Conservation (phyloP, 2,329 filamentous ascomycete species). For the Aureobasidium mangrovei region DNA sequence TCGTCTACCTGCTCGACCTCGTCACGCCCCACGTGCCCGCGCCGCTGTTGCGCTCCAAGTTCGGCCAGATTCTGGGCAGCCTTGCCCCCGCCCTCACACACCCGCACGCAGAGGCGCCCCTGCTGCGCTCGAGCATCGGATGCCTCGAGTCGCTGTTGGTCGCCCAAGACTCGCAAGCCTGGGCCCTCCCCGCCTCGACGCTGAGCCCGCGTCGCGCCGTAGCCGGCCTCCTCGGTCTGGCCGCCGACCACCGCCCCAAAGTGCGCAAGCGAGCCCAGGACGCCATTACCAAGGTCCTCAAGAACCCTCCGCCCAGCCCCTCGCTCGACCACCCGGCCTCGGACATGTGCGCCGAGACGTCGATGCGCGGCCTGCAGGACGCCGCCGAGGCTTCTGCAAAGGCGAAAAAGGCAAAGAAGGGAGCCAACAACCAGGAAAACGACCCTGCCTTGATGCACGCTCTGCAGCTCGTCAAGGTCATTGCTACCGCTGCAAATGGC, state of each 20-base stretch:
- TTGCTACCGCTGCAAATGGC: constrained; percentile 77
- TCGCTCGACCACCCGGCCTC: constrained; percentile 89
- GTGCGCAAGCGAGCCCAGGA: constrained; percentile 90
- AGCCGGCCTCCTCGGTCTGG: constrained; percentile 73
- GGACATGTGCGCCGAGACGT: constrained; percentile 91
- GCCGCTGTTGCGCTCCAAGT: constrained; percentile 85
- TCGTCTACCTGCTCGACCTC: constrained; percentile 92
- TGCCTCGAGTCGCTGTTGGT: constrained; percentile 86
- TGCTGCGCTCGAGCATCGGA: constrained; percentile 81
- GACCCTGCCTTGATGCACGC: constrained; percentile 77
- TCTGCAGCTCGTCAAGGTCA: constrained; percentile 81
- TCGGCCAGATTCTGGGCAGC: constrained; percentile 81
- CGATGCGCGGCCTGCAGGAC: constrained; percentile 69
- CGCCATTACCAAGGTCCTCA: constrained; percentile 72
- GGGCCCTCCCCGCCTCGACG: constrained; percentile 76
- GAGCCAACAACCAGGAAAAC: constrained; percentile 50
- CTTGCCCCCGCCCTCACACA: constrained; percentile 77
- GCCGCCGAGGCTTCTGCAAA: constrained; percentile 64
- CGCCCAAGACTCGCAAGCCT: constrained; percentile 78
- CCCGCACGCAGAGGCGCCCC: constrained; percentile 73
- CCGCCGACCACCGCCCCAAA: constrained; percentile 83
- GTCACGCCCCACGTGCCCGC: constrained; percentile 78
- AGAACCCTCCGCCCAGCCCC: constrained; percentile 79
- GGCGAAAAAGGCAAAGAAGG: constrained; percentile 52
- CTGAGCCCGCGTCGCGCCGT: constrained; percentile 81